Percentiles rank a stretch among this genome's conserved stretches.
phyloP scores from a whole-genome alignment of 176 grass and related monocot genomes.

The Secale cereale region DNA sequence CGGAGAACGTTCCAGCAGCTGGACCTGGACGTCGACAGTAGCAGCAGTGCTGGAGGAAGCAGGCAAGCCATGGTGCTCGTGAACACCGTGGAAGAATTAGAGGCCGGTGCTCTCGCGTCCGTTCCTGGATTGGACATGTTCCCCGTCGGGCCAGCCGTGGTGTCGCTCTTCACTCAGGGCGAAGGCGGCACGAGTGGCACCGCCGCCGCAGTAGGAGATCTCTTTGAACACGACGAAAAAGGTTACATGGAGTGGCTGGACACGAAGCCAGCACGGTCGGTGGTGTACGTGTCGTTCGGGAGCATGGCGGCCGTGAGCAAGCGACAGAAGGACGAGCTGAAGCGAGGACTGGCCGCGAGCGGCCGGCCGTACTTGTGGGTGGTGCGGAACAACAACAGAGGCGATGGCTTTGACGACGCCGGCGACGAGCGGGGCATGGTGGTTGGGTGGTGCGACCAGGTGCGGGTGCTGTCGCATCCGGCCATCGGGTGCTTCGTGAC shows the following conservation, averaged over 20 bases:
- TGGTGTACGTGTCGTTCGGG: constrained; percentile 60
- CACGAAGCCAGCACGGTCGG: constrained; percentile 33
- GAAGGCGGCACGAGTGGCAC: too few species aligned
- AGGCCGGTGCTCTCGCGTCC: constrained; percentile 22
- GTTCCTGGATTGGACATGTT: constrained; percentile 21
- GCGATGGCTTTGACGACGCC: background rate
- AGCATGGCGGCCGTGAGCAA: constrained; percentile 36
- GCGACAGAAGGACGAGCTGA: constrained; percentile 42
- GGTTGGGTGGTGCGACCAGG: constrained; percentile 56
- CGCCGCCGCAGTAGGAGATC: background rate
- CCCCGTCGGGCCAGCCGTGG: too few species aligned
- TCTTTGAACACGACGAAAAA: constrained; percentile 19
- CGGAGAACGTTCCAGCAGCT: constrained; percentile 17
- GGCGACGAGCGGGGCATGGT: constrained; percentile 13
- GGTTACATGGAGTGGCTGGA: constrained; percentile 46
- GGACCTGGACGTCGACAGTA: background rate
- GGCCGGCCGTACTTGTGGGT: constrained; percentile 45
- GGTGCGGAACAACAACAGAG: constrained; percentile 34
- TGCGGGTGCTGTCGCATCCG: constrained; percentile 37
- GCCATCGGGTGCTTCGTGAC: constrained; percentile 40
- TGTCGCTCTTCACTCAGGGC: too few species aligned
- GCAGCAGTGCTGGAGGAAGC: background rate
- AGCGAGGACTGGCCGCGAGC: constrained; percentile 16
- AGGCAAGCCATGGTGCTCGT: constrained; percentile 32
- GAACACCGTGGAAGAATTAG: constrained; percentile 57